Percentiles rank a stretch among this genome's conserved stretches.
Evolutionary conservation across 345 rosid genomes (phyloP).

Genomic region (Excoecaria cochinchinensis): DNA sequence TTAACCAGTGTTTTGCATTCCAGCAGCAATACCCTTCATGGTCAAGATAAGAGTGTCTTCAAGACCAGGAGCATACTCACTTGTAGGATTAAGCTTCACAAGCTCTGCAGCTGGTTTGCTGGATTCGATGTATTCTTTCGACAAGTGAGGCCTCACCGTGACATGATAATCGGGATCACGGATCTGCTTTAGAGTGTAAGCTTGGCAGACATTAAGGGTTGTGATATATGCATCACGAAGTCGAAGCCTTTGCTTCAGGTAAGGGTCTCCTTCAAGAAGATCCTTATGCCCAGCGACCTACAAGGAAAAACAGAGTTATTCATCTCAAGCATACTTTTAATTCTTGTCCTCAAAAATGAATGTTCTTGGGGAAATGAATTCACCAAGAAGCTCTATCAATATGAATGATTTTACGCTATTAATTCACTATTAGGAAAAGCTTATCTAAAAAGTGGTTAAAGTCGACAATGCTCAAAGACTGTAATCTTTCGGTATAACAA

Average conservation of each 20-base stretch:
- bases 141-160: conserved; percentile 70
- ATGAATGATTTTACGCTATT: neutral
- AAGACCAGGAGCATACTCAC: conserved; percentile 36
- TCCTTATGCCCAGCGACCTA: conserved; percentile 95
- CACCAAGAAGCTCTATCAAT: neutral
- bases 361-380: too few species aligned
- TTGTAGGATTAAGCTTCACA: conserved; percentile 29
- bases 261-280: conserved; percentile 94
- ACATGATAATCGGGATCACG: conserved; percentile 83
- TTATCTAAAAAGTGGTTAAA: neutral
- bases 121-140: conserved; percentile 73
- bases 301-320: conserved; percentile 5
- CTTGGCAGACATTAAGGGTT: conserved; percentile 91
- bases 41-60: conserved; percentile 36
- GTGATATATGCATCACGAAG: conserved; percentile 96
- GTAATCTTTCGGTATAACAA: neutral
- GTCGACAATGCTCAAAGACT: neutral
- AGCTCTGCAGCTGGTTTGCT: conserved; percentile 48
- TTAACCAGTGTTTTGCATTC: conserved; percentile 35
- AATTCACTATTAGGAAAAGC: neutral
- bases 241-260: conserved; percentile 90
- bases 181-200: conserved; percentile 87
- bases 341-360: too few species aligned
- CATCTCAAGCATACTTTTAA: too few species aligned
- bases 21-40: conserved; percentile 38